These are phyloP conservation scores for Rubia balearica DNA, from an alignment of 305 asterid species.

Conservation along the genomic window DNA sequence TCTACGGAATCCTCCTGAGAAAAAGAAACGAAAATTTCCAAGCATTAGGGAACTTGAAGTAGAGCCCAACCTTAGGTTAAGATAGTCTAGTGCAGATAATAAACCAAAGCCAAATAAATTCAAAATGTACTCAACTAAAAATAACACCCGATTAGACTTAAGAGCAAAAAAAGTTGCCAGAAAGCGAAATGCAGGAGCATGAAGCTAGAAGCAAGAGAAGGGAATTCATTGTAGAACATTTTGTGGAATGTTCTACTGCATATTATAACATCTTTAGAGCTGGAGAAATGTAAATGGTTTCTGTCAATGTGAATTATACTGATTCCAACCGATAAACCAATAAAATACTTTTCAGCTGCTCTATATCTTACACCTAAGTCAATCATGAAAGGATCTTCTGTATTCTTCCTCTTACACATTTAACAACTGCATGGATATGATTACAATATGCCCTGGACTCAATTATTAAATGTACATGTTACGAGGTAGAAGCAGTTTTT, in stretches of 20 bases:
- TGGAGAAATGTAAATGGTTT: background rate
- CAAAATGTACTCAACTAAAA: constrained; percentile 1
- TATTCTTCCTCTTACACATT: background rate
- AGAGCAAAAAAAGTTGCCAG: background rate
- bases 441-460: background rate
- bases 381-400: background rate
- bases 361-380: too few relatives aligned
- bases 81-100: background rate
- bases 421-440: background rate
- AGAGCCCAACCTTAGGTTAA: background rate
- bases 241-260: background rate
- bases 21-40: constrained; percentile 7
- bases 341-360: too few relatives aligned
- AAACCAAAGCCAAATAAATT: background rate
- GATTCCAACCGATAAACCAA: too few relatives aligned
- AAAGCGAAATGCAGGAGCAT: background rate
- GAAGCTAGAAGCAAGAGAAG: background rate
- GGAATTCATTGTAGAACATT: background rate
- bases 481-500: background rate
- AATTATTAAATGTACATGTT: background rate
- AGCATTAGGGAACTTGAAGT: background rate
- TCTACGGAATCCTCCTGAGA: constrained; percentile 48
- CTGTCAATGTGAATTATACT: too few relatives aligned
- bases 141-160: background rate
- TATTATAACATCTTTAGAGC: background rate